These are phyloP conservation scores for Pseudocercospora fuligena DNA, from an alignment of 2,329 filamentous ascomycete species.

Conservation along the genomic window DNA sequence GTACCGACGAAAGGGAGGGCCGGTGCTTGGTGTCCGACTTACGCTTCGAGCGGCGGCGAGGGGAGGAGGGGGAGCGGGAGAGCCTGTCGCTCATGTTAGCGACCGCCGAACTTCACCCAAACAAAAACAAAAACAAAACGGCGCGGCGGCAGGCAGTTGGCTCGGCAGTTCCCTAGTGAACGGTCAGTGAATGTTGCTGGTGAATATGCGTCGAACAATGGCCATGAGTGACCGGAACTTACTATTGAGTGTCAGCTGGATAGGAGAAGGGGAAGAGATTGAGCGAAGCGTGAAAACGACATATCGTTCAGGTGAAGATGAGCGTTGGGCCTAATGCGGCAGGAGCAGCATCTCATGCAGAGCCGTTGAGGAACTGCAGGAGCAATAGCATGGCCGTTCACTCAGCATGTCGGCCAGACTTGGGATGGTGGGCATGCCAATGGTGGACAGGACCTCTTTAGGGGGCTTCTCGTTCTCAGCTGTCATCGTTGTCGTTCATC, in stretches of 20 bases:
- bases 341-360: neutral
- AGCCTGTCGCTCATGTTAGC: conserved; percentile 22
- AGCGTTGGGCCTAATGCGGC: neutral
- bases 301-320: conserved; percentile 5
- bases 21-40: neutral
- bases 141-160: neutral
- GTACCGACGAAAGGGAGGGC: conserved; percentile 2
- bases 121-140: conserved; percentile 13
- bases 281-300: conserved; percentile 1
- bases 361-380: neutral
- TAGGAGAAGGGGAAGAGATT: neutral
- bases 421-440: neutral
- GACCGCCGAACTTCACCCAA: conserved; percentile 12
- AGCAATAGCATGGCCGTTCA: neutral
- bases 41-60: neutral
- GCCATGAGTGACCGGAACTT: conserved; percentile 1
- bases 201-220: neutral
- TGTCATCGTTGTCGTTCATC: neutral
- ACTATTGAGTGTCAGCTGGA: conserved; percentile 13
- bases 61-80: conserved; percentile 4
- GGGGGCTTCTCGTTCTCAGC: neutral
- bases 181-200: conserved; percentile 6
- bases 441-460: neutral
- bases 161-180: conserved; percentile 12
- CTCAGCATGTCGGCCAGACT: neutral